Evolutionary conservation across 2,329 filamentous ascomycete species (phyloP).

Genomic region (Aspergillus awamori): DNA sequence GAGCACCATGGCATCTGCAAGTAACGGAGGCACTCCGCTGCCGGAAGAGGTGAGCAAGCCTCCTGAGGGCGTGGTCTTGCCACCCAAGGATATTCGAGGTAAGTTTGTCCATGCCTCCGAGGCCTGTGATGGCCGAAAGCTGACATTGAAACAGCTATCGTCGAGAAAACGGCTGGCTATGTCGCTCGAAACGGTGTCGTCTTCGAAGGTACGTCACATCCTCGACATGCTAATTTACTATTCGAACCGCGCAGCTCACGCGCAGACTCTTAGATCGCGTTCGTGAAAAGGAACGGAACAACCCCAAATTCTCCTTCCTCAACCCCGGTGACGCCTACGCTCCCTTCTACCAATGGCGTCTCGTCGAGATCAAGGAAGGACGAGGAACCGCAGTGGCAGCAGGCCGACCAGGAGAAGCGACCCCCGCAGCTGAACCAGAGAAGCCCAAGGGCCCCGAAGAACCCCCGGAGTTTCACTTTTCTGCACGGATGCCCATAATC

Average conservation of each 20-base stretch:
- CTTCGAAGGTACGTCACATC: constrained; percentile 62
- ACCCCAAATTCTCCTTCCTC: constrained; percentile 91
- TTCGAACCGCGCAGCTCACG: not conserved
- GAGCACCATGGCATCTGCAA: constrained; percentile 43
- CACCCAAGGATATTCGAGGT: constrained; percentile 79
- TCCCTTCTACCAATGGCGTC: constrained; percentile 86
- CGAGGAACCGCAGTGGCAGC: constrained; percentile 77
- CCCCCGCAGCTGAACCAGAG: constrained; percentile 56
- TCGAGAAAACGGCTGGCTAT: constrained; percentile 95
- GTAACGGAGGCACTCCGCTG: constrained; percentile 44
- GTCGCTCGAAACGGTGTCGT: constrained; percentile 68
- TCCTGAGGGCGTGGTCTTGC: constrained; percentile 81
- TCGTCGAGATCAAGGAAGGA: constrained; percentile 81
- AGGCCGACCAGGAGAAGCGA: constrained; percentile 68
- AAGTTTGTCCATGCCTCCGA: constrained; percentile 10
- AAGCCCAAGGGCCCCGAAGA: constrained; percentile 81
- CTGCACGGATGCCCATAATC: constrained; percentile 95
- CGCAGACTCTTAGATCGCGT: constrained; percentile 63
- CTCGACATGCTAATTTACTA: not conserved
- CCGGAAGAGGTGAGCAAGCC: constrained; percentile 70
- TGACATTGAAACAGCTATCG: constrained; percentile 56
- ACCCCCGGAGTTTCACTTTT: constrained; percentile 88
- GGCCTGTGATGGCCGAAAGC: constrained; percentile 11
- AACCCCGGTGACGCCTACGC: constrained; percentile 79
- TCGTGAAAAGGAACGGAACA: constrained; percentile 77